A percentile compares a stretch with the other conserved stretches of the same genome.
These are phyloP conservation scores for Claviceps quebecensis DNA, from an alignment of 2,329 filamentous ascomycete genomes.

Conservation along the genomic window DNA sequence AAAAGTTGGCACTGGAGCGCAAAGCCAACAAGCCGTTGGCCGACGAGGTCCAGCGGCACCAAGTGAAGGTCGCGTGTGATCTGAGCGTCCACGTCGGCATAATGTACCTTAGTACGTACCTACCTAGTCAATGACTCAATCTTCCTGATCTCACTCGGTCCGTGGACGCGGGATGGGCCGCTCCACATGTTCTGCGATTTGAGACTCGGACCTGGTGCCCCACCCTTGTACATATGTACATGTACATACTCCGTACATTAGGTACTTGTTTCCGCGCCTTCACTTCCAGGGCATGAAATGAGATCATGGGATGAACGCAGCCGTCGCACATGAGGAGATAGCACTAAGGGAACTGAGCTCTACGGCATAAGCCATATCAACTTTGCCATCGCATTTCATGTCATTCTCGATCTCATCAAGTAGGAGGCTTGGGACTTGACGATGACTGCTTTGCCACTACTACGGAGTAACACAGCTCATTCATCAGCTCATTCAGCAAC, in stretches of 20 bases:
- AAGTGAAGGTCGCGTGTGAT: too few relatives aligned
- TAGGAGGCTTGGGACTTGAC: not conserved
- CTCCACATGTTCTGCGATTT: not conserved
- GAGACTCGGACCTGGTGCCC: not conserved
- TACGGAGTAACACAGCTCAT: too few relatives aligned
- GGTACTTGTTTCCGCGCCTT: not conserved
- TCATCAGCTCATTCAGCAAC: too few relatives aligned
- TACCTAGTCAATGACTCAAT: too few relatives aligned
- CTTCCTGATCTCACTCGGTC: too few relatives aligned
- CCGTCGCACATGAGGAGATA: not conserved
- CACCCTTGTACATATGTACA: not conserved
- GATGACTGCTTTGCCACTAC: not conserved
- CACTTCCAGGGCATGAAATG: not conserved
- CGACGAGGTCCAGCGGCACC: constrained; percentile 28
- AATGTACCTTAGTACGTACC: too few relatives aligned
- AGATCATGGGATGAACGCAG: not conserved
- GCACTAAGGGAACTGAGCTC: too few relatives aligned
- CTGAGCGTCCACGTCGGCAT: too few relatives aligned
- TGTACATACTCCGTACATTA: not conserved
- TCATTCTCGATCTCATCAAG: too few relatives aligned
- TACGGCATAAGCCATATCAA: too few relatives aligned
- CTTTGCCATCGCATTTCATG: too few relatives aligned
- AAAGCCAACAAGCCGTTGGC: constrained; percentile 88
- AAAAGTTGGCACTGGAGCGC: constrained; percentile 74
- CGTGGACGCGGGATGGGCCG: not conserved